These are phyloP conservation scores for Aspergillus brunneoviolaceus DNA, from an alignment of 2,329 filamentous ascomycete species.

Conservation along the genomic window DNA sequence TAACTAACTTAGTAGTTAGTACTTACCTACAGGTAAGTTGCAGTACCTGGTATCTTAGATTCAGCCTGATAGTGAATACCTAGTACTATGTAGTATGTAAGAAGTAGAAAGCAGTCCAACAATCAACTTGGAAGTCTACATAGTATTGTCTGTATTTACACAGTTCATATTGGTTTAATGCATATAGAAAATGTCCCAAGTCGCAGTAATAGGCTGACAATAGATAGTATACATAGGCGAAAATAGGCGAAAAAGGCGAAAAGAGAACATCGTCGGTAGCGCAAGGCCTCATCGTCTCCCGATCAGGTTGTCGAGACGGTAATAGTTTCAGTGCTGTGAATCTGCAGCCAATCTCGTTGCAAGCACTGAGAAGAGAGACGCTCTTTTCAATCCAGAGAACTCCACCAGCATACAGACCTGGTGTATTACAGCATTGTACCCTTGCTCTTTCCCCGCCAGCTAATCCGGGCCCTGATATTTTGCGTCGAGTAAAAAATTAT, in stretches of 20 bases:
- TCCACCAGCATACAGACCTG: background rate
- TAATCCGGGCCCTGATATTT: background rate
- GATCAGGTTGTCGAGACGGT: background rate
- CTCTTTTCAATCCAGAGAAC: background rate
- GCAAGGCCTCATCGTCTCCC: background rate
- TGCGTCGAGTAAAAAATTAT: background rate
- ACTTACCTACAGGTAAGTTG: no score
- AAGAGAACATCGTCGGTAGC: background rate
- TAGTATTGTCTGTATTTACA: background rate
- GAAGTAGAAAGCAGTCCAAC: no score
- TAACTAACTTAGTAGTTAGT: no score
- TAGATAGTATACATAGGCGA: conserved; percentile 15
- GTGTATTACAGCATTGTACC: background rate
- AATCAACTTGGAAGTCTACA: background rate
- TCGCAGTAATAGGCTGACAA: conserved; percentile 7
- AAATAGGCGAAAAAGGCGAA: background rate
- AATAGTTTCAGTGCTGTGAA: no score
- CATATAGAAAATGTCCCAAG: conserved; percentile 8
- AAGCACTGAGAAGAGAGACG: background rate
- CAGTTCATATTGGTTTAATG: background rate
- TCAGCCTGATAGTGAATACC: no score
- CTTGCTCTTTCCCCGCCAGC: background rate
- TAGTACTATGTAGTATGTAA: no score
- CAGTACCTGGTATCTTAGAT: no score
- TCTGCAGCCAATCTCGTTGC: no score